Percentiles rank a stretch among this genome's conserved stretches.
phyloP scores from a whole-genome alignment of 208 protist species.

The Crithidia thermophila region DNA sequence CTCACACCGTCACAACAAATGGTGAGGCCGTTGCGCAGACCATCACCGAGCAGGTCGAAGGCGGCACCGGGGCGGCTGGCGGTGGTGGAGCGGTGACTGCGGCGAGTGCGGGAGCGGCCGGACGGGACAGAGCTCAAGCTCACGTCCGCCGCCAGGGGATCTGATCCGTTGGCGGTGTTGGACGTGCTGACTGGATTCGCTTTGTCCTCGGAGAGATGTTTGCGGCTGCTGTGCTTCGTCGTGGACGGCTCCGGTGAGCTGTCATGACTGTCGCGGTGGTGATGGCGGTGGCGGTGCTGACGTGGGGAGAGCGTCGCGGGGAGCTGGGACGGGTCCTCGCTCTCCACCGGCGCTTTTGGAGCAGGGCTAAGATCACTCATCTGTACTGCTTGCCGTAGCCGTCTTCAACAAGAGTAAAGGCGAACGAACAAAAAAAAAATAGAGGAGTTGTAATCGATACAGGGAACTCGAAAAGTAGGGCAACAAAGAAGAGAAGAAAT shows the following conservation, averaged over 20 bases:
- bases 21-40: slow-evolving; percentile 15
- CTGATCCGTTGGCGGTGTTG: background rate
- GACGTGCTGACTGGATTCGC: too few relatives aligned
- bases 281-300: slow-evolving; percentile 7
- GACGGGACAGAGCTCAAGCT: slow-evolving; percentile 2
- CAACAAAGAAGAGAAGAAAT: too few relatives aligned
- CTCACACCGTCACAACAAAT: slow-evolving; percentile 53
- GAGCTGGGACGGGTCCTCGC: background rate
- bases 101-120: slow-evolving; percentile 1
- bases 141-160: background rate
- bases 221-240: too few relatives aligned
- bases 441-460: too few relatives aligned
- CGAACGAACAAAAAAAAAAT: background rate
- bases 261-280: background rate
- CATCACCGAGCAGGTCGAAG: slow-evolving; percentile 5
- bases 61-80: background rate
- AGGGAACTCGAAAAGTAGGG: too few relatives aligned
- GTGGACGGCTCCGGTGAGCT: background rate
- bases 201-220: too few relatives aligned
- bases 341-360: background rate
- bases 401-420: too few relatives aligned
- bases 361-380: background rate
- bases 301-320: background rate
- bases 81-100: background rate
- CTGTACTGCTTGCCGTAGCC: too few relatives aligned